These are phyloP conservation scores for Populus simonii DNA, from an alignment of 345 rosid genomes.

Conservation along the genomic window DNA sequence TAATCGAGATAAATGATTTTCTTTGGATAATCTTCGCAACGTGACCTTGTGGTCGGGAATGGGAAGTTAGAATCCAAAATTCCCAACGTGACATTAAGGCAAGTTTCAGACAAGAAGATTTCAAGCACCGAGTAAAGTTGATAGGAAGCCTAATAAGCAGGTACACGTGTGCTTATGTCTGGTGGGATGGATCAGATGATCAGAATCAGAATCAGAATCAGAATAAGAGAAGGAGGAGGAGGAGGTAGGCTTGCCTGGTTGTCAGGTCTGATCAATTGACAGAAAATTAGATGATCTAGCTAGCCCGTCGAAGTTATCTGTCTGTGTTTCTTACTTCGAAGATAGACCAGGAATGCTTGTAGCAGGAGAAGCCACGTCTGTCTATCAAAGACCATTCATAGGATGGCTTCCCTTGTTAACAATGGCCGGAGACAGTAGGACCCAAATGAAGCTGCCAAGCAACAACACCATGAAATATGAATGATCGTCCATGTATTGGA, in stretches of 20 bases:
- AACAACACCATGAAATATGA: not conserved
- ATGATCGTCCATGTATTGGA: not conserved
- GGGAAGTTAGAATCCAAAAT: not conserved
- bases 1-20: too few relatives aligned
- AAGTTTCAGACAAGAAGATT: constrained; percentile 9
- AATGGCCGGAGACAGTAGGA: not conserved
- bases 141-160: constrained; percentile 6
- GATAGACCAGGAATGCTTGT: constrained; percentile 10
- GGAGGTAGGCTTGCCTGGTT: constrained; percentile 1
- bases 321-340: not conserved
- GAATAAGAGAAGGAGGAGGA: not conserved
- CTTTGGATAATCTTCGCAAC: too few relatives aligned
- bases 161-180: not conserved
- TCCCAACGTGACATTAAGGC: not conserved
- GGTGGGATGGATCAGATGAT: not conserved
- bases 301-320: too few relatives aligned
- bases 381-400: constrained; percentile 16
- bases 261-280: constrained; percentile 2
- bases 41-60: not conserved
- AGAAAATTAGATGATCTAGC: not conserved
- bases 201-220: too few relatives aligned
- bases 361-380: constrained; percentile 28
- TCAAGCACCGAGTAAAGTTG: not conserved
- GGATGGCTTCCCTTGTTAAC: not conserved
- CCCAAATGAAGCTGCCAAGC: not conserved